Evolutionary conservation across 768 basidiomycete species (phyloP).

Genomic region (Myochromella boudieri): DNA sequence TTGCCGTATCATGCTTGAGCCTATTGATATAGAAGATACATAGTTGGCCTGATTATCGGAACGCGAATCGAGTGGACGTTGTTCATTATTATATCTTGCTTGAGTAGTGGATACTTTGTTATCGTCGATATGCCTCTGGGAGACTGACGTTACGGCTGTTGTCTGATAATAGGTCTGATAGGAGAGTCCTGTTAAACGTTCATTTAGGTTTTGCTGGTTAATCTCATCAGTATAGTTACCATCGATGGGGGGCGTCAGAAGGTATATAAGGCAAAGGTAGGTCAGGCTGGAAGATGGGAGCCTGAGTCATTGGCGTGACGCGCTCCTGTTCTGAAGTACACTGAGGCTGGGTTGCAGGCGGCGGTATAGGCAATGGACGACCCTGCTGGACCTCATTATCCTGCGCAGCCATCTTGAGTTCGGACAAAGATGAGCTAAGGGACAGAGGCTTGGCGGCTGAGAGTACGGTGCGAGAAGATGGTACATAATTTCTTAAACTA

Average conservation of each 20-base stretch:
- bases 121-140: background rate
- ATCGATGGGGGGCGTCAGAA: too few relatives aligned
- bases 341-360: background rate
- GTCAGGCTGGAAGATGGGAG: constrained; percentile 1
- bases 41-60: background rate
- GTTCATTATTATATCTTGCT: background rate
- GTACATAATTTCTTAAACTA: constrained; percentile 17
- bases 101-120: background rate
- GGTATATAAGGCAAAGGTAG: too few relatives aligned
- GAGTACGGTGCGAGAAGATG: constrained; percentile 21
- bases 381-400: constrained; percentile 7
- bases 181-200: background rate
- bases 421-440: background rate
- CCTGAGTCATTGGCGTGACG: constrained; percentile 10
- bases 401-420: background rate
- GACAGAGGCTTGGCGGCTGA: background rate
- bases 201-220: background rate
- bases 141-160: background rate
- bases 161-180: background rate
- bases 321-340: constrained; percentile 13
- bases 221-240: too few relatives aligned
- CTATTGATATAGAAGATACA: too few relatives aligned
- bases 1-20: too few relatives aligned
- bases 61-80: background rate
- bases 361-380: constrained; percentile 7